Conservation (phyloP, 805 yeast genomes). For the Candida peoriensis region DNA sequence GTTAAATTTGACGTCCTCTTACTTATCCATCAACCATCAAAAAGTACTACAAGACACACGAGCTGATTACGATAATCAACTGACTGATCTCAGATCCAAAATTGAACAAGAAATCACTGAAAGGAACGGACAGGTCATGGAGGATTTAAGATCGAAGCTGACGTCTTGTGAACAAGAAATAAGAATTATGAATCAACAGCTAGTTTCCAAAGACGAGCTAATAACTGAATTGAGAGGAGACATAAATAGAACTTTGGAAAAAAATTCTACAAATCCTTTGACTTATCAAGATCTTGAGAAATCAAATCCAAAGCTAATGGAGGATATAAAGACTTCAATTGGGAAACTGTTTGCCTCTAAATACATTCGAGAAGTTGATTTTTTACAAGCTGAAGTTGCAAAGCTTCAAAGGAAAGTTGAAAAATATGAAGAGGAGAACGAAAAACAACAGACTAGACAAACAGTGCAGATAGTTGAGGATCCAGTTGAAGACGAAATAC, state of each 20-base stretch:
- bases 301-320: constrained; percentile 5
- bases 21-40: constrained; percentile 10
- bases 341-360: constrained; percentile 6
- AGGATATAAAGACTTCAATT: constrained; percentile 4
- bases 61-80: constrained; percentile 1
- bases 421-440: not conserved
- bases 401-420: not conserved
- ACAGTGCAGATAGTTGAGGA: constrained; percentile 1
- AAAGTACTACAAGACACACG: not conserved
- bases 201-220: constrained; percentile 1
- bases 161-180: constrained; percentile 1
- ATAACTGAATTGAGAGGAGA: constrained; percentile 5
- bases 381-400: constrained; percentile 2
- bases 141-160: not conserved
- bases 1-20: constrained; percentile 4
- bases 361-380: constrained; percentile 5
- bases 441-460: not conserved
- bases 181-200: not conserved
- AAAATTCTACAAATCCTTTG: not conserved
- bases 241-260: not conserved
- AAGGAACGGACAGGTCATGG: not conserved
- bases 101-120: constrained; percentile 3
- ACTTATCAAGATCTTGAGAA: constrained; percentile 8
- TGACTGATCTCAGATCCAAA: constrained; percentile 1
- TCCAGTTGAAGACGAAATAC: not conserved